A percentile compares a stretch with the other conserved stretches of the same genome.
Evolutionary conservation across 257 asterid genomes (phyloP).

Genomic region (Solanum paucissectum): DNA sequence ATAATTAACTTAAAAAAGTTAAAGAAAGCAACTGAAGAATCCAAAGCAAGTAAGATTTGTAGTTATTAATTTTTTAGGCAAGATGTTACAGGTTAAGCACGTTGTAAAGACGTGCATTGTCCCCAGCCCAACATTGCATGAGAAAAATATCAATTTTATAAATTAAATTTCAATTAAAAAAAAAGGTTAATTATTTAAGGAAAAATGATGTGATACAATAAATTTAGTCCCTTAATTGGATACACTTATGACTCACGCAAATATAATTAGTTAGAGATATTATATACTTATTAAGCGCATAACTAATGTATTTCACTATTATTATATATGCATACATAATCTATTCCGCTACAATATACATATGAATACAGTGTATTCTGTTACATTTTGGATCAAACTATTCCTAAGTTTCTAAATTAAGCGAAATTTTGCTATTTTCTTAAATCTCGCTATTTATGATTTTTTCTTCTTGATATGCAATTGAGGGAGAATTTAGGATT

Average conservation of each 20-base stretch:
- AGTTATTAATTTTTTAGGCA: not conserved
- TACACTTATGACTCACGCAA: not conserved
- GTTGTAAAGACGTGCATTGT: not conserved
- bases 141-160: not conserved
- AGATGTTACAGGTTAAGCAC: not conserved
- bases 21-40: not conserved
- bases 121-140: not conserved
- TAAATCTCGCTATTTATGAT: not conserved
- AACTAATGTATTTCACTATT: not conserved
- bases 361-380: too few species aligned
- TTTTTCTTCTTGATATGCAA: too few species aligned
- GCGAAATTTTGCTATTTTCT: not conserved
- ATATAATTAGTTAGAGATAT: not conserved
- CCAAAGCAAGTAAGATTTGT: not conserved
- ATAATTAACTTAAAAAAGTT: not conserved
- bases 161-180: not conserved
- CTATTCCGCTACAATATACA: not conserved
- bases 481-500: rapidly evolving
- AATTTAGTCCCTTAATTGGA: not conserved
- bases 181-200: not conserved
- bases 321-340: not conserved
- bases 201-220: not conserved
- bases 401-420: not conserved
- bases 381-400: not conserved
- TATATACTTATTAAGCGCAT: not conserved